Conservation (phyloP, 2,329 filamentous ascomycete genomes). For the Cladosporium velox region DNA sequence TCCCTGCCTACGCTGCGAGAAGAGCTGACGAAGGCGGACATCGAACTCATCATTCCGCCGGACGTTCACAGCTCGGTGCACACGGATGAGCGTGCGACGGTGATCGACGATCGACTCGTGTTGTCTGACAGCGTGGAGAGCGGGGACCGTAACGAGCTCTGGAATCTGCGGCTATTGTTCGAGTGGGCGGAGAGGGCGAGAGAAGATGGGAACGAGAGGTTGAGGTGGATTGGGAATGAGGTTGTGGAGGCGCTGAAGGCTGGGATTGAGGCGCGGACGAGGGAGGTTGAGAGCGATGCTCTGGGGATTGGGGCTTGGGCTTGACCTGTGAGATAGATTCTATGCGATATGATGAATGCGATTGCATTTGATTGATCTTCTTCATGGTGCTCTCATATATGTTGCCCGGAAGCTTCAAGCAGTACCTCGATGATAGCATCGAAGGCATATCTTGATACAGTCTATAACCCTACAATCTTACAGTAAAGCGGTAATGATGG, state of each 20-base stretch:
- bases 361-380: background rate
- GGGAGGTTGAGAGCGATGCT: background rate
- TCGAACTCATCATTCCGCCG: slow-evolving; percentile 44
- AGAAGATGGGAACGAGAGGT: slow-evolving; percentile 39
- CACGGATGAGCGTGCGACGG: slow-evolving; percentile 57
- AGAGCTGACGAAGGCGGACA: slow-evolving; percentile 65
- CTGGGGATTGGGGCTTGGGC: background rate
- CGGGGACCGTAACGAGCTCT: slow-evolving; percentile 58
- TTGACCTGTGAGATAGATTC: background rate
- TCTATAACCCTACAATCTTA: too few relatives aligned
- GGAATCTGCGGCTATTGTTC: slow-evolving; percentile 65
- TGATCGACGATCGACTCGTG: slow-evolving; percentile 71
- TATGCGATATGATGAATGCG: background rate
- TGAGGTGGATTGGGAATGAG: slow-evolving; percentile 58
- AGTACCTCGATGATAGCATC: background rate
- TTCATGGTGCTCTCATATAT: background rate
- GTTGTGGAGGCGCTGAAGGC: slow-evolving; percentile 58
- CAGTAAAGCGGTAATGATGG: background rate
- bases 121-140: slow-evolving; percentile 50
- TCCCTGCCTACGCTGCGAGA: slow-evolving; percentile 54
- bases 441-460: background rate
- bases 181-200: slow-evolving; percentile 60
- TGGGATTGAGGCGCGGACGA: slow-evolving; percentile 47
- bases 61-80: slow-evolving; percentile 47
- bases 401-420: background rate